Evolutionary conservation across 2,329 filamentous ascomycete genomes (phyloP), one percentile per base, ranked within the genome.

Genomic region (Penicillium sp.): DNA sequence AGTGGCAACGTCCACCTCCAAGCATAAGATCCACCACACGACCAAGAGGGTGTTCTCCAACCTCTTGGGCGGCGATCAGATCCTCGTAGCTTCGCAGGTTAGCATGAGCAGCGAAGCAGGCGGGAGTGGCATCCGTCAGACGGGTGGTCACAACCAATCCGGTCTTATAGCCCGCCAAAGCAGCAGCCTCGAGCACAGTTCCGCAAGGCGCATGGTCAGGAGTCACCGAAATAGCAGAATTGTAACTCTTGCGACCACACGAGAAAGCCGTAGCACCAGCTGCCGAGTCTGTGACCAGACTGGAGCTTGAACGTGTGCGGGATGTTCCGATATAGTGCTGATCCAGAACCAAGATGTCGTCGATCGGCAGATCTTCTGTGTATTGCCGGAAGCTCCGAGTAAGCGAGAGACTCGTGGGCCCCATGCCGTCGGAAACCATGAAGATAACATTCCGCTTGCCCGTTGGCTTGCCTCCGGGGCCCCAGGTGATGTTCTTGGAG

Each of bases 351-450:
- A 99, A 81, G 16, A 87, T 86, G 66, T 96, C 86, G 65, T 87
- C 83, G 62, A 83, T 83, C 1, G 90, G 87, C n/a, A 95, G 80
- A 5, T 82, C 85, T 38, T 90, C 83, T 51, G 87, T 81, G 63
- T 88, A 84, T 74, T 99, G 94, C 62, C 90, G 86, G 77, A 89
- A 99, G 69, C 87, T 90, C 53, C 94, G 84, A 6, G 94, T 96
- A 71, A 99, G 75, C 24, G 89, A 89, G 50, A 99, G 81, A 65
- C 91, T 93, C 8, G 94, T 91, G 7, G 94, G 94, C 0, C 94
- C 94, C 94, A 99, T 99, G 68, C 94, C 94, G 73, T 99, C 94
- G 0, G 91, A 96, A 36, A 99, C 93, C 94, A 99, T 99, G 80
- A 99, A 97, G 66, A 99, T 88, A 49, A 99, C 81, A 75, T 97